A percentile compares a stretch with the other conserved stretches of the same genome.
phyloP scores from a whole-genome alignment of 192 early-diverging fungal genomes.

The Physocladia obscura region DNA sequence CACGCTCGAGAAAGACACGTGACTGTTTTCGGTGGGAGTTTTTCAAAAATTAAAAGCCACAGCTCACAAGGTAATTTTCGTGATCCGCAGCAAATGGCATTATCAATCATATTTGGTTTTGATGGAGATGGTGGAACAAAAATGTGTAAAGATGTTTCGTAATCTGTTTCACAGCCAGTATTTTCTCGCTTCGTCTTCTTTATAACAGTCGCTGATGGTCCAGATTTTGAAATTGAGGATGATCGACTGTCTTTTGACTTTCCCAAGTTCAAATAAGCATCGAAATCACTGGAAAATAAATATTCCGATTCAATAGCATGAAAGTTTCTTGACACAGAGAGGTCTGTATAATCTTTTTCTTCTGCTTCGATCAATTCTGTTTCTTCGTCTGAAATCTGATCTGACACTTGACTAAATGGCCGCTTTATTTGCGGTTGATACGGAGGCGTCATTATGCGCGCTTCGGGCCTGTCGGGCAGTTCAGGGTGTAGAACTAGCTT shows the following conservation, averaged over 20 bases:
- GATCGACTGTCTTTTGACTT: neutral
- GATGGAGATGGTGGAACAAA: neutral
- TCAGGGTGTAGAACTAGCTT: slow-evolving; percentile 1
- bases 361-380: neutral
- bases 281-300: neutral
- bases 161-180: no score
- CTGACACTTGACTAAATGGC: neutral
- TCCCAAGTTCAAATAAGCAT: neutral
- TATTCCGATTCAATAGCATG: neutral
- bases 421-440: neutral
- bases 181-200: no score
- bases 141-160: no score
- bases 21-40: slow-evolving; percentile 5
- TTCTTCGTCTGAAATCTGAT: neutral
- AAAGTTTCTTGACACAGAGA: neutral
- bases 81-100: neutral
- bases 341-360: neutral
- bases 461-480: no score
- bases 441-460: neutral
- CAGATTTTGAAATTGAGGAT: no score
- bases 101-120: neutral
- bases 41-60: slow-evolving; percentile 4
- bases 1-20: neutral
- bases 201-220: no score
- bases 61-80: slow-evolving; percentile 1